Evolutionary conservation across 148 eudicot species (phyloP), one percentile per base, ranked within the genome.

Genomic region (Amaranthus hypochondriacus): DNA sequence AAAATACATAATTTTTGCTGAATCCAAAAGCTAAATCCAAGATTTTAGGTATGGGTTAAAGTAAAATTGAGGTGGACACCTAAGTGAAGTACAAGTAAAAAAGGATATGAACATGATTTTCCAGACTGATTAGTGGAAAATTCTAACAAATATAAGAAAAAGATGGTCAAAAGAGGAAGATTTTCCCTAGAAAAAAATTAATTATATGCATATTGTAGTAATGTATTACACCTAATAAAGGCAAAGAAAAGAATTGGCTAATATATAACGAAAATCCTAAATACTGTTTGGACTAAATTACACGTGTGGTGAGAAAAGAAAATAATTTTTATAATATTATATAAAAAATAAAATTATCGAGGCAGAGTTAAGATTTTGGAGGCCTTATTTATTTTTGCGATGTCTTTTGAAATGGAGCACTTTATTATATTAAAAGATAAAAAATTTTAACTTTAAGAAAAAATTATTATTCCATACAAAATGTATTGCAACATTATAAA

Each of bases 11-110:
- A 70, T 53, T 56, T 18, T 13, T 18, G 15, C 56, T 42, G 55
- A 71, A 71, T 77, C 80, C 80, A 77, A 77, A 71, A 70, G 70
- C 75, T 55, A 56, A 3, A 62, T 77, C 57, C 80, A 71, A 71
- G 28, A 48, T 71, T 71, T 77, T 77, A 77, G 75, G 75, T 76
- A 76, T n/a, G 50, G 46, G 42, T 9, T 67, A 67, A 72, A 56
- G 52, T 14, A 48, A 70, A 14, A 7, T 70, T 42, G 6, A 70
- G 52, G n/a, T 56, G 62, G 47, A 39, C 39, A 70, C 39, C 56
- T 18, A 6, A 54, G 21, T 10, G 44, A 62, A 42, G 48, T 42
- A 44, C 66, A n/a, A 46, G 3, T 28, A n/a, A 11, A 62, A 9
- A 57, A n/a, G 44, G 13, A 43, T 4, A 56, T 46, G 5, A 4